phyloP scores from a whole-genome alignment of 768 basidiomycete genomes.

The Mycena pura region DNA sequence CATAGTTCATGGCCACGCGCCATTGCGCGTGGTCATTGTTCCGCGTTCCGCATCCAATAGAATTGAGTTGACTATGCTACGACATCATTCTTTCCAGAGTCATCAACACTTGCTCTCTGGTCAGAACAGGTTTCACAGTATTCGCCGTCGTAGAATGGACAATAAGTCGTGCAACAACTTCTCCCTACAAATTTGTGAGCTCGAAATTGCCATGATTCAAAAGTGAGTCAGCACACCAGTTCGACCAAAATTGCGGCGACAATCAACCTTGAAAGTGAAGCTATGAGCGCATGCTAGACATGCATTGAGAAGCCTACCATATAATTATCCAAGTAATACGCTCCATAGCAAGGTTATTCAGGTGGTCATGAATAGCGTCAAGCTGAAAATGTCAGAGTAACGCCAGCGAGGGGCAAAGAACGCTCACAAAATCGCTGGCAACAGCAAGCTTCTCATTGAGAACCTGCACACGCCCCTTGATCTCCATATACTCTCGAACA shows the following conservation, averaged over 20 bases:
- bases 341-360: conserved; percentile 90
- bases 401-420: neutral
- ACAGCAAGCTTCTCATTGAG: conserved; percentile 89
- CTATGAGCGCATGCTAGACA: conserved; percentile 12
- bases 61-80: neutral
- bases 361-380: conserved; percentile 91
- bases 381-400: conserved; percentile 52
- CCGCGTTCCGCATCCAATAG: neutral
- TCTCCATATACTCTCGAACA: conserved; percentile 95
- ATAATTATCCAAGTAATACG: conserved; percentile 75
- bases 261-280: conserved; percentile 69
- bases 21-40: neutral
- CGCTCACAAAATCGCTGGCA: conserved; percentile 84
- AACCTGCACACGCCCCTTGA: conserved; percentile 79
- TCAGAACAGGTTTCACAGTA: conserved; percentile 27
- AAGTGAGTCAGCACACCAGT: conserved; percentile 51
- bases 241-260: conserved; percentile 90
- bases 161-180: conserved; percentile 77
- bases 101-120: conserved; percentile 48
- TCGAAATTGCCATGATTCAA: neutral
- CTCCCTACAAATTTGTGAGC: conserved; percentile 56
- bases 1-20: too few relatives aligned
- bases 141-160: conserved; percentile 63
- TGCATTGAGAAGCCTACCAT: conserved; percentile 42
- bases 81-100: conserved; percentile 50